A percentile compares a stretch with the other conserved stretches of the same genome.
Conservation (phyloP, 1,284 basidiomycete genomes). For the Testicularia cyperi region DNA sequence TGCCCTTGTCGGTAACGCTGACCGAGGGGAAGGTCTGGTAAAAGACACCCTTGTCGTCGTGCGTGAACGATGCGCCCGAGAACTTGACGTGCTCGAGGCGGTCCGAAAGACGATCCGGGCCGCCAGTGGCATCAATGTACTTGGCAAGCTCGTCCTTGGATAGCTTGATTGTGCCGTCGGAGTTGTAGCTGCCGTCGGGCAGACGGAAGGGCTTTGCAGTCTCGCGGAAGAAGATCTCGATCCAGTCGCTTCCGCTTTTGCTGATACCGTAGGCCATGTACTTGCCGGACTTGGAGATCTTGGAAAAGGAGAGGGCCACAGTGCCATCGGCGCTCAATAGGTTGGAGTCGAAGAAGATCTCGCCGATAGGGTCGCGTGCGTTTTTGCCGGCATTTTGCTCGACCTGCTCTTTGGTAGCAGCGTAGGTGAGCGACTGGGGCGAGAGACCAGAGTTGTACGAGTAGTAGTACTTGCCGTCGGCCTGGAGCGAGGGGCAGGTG, state of each 20-base stretch:
- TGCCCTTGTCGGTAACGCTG: constrained; percentile 49
- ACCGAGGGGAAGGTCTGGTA: constrained; percentile 54
- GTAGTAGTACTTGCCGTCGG: constrained; percentile 55
- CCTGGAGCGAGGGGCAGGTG: constrained; percentile 51
- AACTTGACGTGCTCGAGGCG: constrained; percentile 54
- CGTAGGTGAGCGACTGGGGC: constrained; percentile 52
- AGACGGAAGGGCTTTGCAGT: constrained; percentile 48
- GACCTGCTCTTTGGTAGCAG: constrained; percentile 41
- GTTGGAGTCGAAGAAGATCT: constrained; percentile 56
- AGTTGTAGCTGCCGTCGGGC: constrained; percentile 24
- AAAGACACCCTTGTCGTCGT: constrained; percentile 57
- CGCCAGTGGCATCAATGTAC: constrained; percentile 33
- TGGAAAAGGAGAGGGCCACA: constrained; percentile 44
- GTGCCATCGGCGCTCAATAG: constrained; percentile 54
- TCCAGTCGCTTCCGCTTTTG: constrained; percentile 57
- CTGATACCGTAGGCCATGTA: constrained; percentile 54
- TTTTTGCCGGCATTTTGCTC: constrained; percentile 23
- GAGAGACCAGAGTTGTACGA: constrained; percentile 55
- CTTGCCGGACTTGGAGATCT: constrained; percentile 54
- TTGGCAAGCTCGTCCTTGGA: constrained; percentile 24
- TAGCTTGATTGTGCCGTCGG: constrained; percentile 34
- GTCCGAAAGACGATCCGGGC: constrained; percentile 49
- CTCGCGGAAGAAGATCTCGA: constrained; percentile 49
- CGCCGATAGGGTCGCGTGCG: constrained; percentile 41
- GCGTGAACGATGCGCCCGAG: constrained; percentile 44